Evolutionary conservation across 305 asterid genomes (phyloP), one percentile per base, ranked within the genome.

Genomic region (Nicotiana rustica): DNA sequence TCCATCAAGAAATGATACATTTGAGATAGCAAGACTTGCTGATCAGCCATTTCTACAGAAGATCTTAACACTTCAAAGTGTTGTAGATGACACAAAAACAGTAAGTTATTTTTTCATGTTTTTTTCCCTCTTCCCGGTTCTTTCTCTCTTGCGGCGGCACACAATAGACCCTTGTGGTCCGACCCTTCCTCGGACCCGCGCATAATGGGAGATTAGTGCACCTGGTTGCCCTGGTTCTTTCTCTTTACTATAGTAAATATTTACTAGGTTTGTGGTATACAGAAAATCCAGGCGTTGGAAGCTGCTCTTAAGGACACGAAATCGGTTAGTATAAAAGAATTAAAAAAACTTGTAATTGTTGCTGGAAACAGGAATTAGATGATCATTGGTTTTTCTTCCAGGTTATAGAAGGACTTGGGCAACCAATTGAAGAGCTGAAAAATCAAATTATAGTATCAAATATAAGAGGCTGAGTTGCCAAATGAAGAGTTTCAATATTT

Each of bases 261-360:
- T 31, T 29, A n/a, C 3, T 4, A 82, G 49, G 55, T 33, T 57
- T 38, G 65, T 55, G 31, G 2, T 44, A 25, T 25, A 47, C 91
- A 92, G 94, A 92, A 93, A 91, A 87, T 93, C 57, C 85, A 81
- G 81, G 86, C 80, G 77, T 25, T 93, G 86, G 97, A 89, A 87
- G 87, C 67, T 77, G 92, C 92, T 57, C 82, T 93, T 47, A 86
- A 81, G 66, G 92, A 90, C 21, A 87, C 92, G 15, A 92, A 90
- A 83, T 67, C 75, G 93, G 96, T 91, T 69, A 87, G 90, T 86
- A 25, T 61, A 36, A 78, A 38, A n/a, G 8, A 73, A 13, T 12
- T 29, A 79, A 29, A 44, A 25, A 9, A 44, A 62, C 44, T 52
- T 29, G 0, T 29, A 44, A 15, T 29, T 59, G 17, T 44, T 67